A percentile compares a stretch with the other conserved stretches of the same genome.
Evolutionary conservation across 768 basidiomycete genomes (phyloP).

Genomic region (Suillus fuscotomentosus): DNA sequence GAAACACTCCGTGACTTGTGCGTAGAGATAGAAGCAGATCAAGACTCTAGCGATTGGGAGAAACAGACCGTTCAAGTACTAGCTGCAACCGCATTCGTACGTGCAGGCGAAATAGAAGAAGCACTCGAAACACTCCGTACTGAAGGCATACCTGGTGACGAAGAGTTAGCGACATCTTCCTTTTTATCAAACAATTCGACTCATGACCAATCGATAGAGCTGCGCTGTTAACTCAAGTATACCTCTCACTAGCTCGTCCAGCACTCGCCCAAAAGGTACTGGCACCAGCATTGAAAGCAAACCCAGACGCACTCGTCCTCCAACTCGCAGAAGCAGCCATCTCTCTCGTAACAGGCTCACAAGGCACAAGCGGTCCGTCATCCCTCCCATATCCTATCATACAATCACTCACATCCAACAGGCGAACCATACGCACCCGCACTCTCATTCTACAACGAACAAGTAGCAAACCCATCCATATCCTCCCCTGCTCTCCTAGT

Average conservation of each 20-base stretch:
- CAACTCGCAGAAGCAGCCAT: slow-evolving; percentile 88
- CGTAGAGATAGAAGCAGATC: slow-evolving; percentile 83
- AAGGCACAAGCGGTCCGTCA: slow-evolving; percentile 45
- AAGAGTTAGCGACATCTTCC: slow-evolving; percentile 65
- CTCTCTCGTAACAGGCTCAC: slow-evolving; percentile 71
- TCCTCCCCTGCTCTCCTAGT: slow-evolving; percentile 73
- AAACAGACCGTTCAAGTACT: slow-evolving; percentile 74
- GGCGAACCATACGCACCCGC: slow-evolving; percentile 38
- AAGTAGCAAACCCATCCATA: slow-evolving; percentile 76
- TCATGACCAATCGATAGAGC: slow-evolving; percentile 47
- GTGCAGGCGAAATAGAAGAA: slow-evolving; percentile 86
- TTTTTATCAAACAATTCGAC: neutral
- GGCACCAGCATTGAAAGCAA: slow-evolving; percentile 78
- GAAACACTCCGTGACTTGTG: slow-evolving; percentile 85
- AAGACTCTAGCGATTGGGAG: slow-evolving; percentile 62
- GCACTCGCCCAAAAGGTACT: slow-evolving; percentile 88
- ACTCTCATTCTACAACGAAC: slow-evolving; percentile 75
- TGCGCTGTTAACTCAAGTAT: slow-evolving; percentile 80
- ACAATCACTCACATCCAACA: slow-evolving; percentile 1
- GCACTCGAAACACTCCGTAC: slow-evolving; percentile 85
- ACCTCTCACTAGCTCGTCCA: slow-evolving; percentile 85
- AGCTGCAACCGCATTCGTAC: slow-evolving; percentile 84
- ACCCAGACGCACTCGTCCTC: slow-evolving; percentile 86
- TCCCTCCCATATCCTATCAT: neutral
- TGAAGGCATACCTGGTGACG: slow-evolving; percentile 71